Evolutionary conservation across 352 stramenopile genomes (phyloP).

Genomic region (Phytopythium vexans): DNA sequence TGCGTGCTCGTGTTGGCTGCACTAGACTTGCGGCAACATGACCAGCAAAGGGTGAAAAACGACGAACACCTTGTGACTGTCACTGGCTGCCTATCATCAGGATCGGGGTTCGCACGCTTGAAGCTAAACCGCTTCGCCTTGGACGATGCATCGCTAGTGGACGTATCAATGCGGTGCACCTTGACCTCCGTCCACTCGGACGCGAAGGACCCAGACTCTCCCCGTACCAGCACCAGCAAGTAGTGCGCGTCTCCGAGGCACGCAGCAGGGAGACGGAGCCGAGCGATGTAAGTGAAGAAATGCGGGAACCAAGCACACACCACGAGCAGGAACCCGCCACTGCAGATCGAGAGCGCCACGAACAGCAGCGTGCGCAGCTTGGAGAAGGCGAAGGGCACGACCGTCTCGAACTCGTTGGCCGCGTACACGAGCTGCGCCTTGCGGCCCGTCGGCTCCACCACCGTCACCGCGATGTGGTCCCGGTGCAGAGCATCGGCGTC

Average conservation of each 20-base stretch:
- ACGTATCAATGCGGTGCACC: conserved; percentile 2
- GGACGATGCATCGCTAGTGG: no score
- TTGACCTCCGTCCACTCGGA: conserved; percentile 3
- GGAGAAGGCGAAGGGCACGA: conserved; percentile 46
- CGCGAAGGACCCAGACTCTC: conserved; percentile 15
- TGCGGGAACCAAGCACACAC: conserved; percentile 57
- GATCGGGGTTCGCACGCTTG: no score
- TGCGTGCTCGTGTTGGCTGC: background rate
- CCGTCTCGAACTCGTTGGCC: conserved; percentile 31
- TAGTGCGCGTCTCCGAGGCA: conserved; percentile 35
- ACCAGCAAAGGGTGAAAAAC: no score
- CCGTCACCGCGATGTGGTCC: background rate
- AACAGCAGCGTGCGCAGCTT: conserved; percentile 33
- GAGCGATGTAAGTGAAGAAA: conserved; percentile 58
- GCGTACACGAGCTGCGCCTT: conserved; percentile 37
- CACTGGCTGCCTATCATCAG: no score
- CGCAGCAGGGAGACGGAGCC: conserved; percentile 22
- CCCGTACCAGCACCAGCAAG: conserved; percentile 41
- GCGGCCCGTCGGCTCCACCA: conserved; percentile 13
- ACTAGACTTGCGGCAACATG: background rate
- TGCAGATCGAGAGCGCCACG: conserved; percentile 21
- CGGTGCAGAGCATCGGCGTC: background rate
- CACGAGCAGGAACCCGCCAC: conserved; percentile 32
- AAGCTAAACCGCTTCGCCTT: no score
- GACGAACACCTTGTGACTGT: no score